These are phyloP conservation scores for Saccharomycopsis vini DNA, from an alignment of 805 yeast genomes.

Conservation along the genomic window DNA sequence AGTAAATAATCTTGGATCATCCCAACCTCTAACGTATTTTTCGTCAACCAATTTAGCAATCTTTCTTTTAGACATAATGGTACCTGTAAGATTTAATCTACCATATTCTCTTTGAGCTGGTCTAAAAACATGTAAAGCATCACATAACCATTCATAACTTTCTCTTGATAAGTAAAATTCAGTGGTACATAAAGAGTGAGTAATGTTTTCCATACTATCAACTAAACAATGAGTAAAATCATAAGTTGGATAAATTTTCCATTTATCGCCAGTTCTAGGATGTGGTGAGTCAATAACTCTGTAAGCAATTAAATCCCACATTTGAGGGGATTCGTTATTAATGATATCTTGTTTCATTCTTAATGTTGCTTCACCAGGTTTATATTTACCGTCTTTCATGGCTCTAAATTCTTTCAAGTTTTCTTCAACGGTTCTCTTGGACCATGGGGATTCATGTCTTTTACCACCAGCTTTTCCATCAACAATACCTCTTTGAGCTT, in stretches of 20 bases:
- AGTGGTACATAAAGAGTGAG: constrained; percentile 93
- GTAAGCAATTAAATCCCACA: constrained; percentile 99
- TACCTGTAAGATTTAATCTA: constrained; percentile 88
- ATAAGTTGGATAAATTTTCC: constrained; percentile 98
- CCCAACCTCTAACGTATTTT: constrained; percentile 87
- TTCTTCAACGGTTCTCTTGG: constrained; percentile 62
- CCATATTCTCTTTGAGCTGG: constrained; percentile 99
- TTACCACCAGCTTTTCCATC: constrained; percentile 95
- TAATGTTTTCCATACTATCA: constrained; percentile 92
- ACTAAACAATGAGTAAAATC: constrained; percentile 99
- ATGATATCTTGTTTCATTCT: constrained; percentile 91
- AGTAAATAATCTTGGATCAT: constrained; percentile 94
- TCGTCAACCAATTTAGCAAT: constrained; percentile 86
- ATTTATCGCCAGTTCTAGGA: constrained; percentile 92
- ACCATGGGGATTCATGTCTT: constrained; percentile 73
- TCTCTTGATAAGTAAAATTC: constrained; percentile 90
- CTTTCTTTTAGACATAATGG: constrained; percentile 90
- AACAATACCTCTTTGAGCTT: constrained; percentile 80
- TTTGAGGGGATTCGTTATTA: constrained; percentile 86
- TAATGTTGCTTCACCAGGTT: constrained; percentile 86
- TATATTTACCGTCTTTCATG: constrained; percentile 85
- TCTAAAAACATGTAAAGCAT: constrained; percentile 85
- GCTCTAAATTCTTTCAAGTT: constrained; percentile 73
- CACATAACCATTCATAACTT: constrained; percentile 98
- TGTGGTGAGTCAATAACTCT: constrained; percentile 88